These are phyloP conservation scores for Cystobasidium slooffiae DNA, from an alignment of 1,284 basidiomycete species.

Conservation along the genomic window DNA sequence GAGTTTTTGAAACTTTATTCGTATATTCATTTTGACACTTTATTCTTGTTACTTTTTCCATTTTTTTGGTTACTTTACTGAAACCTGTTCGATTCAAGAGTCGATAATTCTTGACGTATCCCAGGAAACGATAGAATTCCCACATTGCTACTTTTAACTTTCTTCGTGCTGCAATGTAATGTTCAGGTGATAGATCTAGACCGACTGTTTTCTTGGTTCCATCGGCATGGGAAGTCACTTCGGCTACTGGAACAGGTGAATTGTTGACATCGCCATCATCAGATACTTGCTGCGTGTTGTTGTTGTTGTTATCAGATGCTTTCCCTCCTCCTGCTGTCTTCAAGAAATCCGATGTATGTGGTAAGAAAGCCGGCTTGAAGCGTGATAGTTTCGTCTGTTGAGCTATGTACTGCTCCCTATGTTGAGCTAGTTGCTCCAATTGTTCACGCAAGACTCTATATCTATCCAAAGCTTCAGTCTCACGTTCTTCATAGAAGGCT, in stretches of 20 bases:
- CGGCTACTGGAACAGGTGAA: not conserved
- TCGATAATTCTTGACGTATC: slow-evolving; percentile 58
- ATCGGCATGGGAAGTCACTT: not conserved
- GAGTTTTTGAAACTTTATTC: slow-evolving; percentile 64
- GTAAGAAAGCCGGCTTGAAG: not conserved
- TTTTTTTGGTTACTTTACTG: slow-evolving; percentile 63
- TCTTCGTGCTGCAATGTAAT: slow-evolving; percentile 26
- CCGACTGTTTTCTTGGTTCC: not conserved
- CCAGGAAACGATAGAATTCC: slow-evolving; percentile 43
- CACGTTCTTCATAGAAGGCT: slow-evolving; percentile 73
- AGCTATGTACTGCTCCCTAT: slow-evolving; percentile 65
- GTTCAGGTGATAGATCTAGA: slow-evolving; percentile 19
- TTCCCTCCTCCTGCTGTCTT: not conserved
- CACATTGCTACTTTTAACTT: slow-evolving; percentile 47
- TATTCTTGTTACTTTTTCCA: slow-evolving; percentile 69
- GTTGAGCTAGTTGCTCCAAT: slow-evolving; percentile 72
- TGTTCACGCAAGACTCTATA: slow-evolving; percentile 69
- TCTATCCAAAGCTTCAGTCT: slow-evolving; percentile 68
- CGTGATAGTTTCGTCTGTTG: not conserved
- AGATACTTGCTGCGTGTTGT: not conserved
- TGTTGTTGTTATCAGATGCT: not conserved
- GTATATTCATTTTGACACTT: slow-evolving; percentile 71
- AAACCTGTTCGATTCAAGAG: slow-evolving; percentile 88
- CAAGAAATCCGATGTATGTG: not conserved
- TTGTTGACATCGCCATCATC: no score